phyloP scores from a whole-genome alignment of 805 yeast species.

The Zygosaccharomyces bailii region DNA sequence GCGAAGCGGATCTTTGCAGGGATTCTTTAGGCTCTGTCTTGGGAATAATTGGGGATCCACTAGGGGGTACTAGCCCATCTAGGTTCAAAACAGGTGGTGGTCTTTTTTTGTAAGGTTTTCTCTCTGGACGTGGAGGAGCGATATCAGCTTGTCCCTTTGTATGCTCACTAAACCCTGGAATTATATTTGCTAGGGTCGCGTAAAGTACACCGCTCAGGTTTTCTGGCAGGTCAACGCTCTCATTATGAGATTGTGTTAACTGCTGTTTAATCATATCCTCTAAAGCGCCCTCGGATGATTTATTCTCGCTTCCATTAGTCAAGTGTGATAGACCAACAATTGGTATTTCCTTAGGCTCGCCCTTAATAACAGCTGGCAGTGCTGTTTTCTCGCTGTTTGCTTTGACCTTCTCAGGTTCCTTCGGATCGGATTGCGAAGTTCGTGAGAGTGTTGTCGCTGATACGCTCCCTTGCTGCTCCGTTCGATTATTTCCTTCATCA shows the following conservation, averaged over 20 bases:
- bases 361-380: neutral
- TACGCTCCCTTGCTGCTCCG: no score
- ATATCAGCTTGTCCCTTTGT: constrained; percentile 3
- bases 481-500: no score
- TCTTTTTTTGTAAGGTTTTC: constrained; percentile 16
- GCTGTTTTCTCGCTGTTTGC: no score
- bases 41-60: constrained; percentile 5
- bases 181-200: constrained; percentile 24
- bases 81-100: constrained; percentile 27
- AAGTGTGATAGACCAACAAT: neutral
- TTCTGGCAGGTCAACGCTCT: constrained; percentile 14
- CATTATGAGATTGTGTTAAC: constrained; percentile 16
- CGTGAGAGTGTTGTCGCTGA: no score
- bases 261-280: constrained; percentile 25
- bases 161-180: constrained; percentile 22
- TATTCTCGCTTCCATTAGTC: constrained; percentile 1
- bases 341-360: neutral
- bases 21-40: constrained; percentile 10
- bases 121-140: constrained; percentile 5
- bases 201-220: constrained; percentile 23
- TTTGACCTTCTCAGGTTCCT: no score
- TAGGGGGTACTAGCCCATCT: constrained; percentile 34
- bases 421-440: no score
- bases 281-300: constrained; percentile 20
- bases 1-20: constrained; percentile 2